These are phyloP conservation scores for Argentina anserina DNA, from an alignment of 306 rosid species.

Conservation along the genomic window DNA sequence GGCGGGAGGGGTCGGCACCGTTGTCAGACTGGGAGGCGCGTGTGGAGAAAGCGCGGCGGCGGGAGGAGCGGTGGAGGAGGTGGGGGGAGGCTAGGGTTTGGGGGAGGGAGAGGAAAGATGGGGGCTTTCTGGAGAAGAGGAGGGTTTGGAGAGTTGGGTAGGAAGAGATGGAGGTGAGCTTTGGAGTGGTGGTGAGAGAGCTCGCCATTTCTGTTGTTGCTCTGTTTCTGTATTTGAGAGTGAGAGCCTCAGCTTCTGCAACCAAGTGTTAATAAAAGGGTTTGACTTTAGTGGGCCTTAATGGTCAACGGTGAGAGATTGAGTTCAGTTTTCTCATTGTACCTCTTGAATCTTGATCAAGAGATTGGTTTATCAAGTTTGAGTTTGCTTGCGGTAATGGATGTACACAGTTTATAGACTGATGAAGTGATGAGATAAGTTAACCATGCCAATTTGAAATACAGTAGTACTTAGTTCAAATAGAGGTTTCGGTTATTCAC, in stretches of 20 bases:
- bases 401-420: too few relatives aligned
- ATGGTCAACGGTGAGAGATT: not conserved
- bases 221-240: not conserved
- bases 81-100: constrained; percentile 16
- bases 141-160: constrained; percentile 36
- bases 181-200: constrained; percentile 34
- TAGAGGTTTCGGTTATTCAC: too few relatives aligned
- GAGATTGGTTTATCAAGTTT: too few relatives aligned
- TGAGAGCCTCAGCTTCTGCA: not conserved
- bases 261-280: not conserved
- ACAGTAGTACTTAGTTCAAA: too few relatives aligned
- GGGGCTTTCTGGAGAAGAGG: constrained; percentile 36
- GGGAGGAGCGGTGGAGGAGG: constrained; percentile 8
- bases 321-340: not conserved
- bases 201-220: constrained; percentile 36
- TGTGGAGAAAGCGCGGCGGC: constrained; percentile 23
- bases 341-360: too few relatives aligned
- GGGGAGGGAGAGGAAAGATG: constrained; percentile 28
- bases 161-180: constrained; percentile 34
- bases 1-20: constrained; percentile 44
- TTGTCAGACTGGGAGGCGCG: constrained; percentile 49
- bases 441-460: too few relatives aligned
- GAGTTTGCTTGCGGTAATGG: too few relatives aligned
- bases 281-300: not conserved
- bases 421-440: too few relatives aligned